These are phyloP conservation scores for Ophiostoma piceae DNA, from an alignment of 2,329 filamentous ascomycete genomes.

Conservation along the genomic window DNA sequence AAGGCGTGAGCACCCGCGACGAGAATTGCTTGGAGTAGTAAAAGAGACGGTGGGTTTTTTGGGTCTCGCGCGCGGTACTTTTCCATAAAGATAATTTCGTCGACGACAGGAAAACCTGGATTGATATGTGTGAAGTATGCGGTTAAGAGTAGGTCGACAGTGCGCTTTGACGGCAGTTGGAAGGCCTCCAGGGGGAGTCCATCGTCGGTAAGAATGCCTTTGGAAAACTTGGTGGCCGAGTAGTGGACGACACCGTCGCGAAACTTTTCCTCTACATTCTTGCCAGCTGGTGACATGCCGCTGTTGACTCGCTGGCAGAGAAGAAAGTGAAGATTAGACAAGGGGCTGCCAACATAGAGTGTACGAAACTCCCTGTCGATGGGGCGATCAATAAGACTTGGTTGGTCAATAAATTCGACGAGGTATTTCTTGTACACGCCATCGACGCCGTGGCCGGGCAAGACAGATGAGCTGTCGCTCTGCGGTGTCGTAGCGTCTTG, in stretches of 20 bases:
- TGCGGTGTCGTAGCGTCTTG: neutral
- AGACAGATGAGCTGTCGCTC: neutral
- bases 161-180: constrained; percentile 16
- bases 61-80: neutral
- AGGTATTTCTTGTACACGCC: neutral
- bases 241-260: neutral
- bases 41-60: neutral
- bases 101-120: neutral
- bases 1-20: neutral
- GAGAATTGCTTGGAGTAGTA: neutral
- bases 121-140: constrained; percentile 20
- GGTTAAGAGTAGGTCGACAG: constrained; percentile 15
- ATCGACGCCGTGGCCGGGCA: neutral
- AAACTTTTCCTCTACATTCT: neutral
- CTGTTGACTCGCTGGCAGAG: neutral
- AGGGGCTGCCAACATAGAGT: neutral
- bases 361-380: neutral
- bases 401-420: neutral
- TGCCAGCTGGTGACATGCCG: neutral
- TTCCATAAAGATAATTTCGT: neutral
- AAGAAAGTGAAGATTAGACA: neutral
- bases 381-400: neutral
- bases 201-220: neutral
- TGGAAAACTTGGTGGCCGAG: neutral
- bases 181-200: constrained; percentile 19